These are phyloP conservation scores for Gypsophila paniculata DNA, from an alignment of 179 eudicot species.

Conservation along the genomic window DNA sequence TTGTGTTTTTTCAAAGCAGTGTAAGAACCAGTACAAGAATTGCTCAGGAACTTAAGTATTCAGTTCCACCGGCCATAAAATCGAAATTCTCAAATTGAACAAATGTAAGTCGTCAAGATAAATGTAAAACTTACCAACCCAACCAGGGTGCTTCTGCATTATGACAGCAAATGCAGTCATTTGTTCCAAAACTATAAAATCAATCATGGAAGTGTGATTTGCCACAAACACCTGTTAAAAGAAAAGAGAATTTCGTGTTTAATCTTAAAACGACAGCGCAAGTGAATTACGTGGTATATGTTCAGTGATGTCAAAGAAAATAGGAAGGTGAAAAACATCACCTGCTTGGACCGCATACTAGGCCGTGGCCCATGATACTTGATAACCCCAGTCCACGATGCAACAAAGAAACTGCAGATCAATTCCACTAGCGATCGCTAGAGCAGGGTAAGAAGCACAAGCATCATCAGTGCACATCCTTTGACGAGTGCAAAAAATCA, in stretches of 20 bases:
- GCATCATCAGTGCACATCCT: background rate
- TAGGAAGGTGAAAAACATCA: slow-evolving; percentile 14
- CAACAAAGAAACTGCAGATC: slow-evolving; percentile 97
- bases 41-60: background rate
- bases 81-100: background rate
- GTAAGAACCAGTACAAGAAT: too few species aligned
- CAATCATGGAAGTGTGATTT: slow-evolving; percentile 98
- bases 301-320: background rate
- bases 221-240: slow-evolving; percentile 86
- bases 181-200: slow-evolving; percentile 88
- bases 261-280: background rate
- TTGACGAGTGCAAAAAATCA: too few species aligned
- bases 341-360: slow-evolving; percentile 91
- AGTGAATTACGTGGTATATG: background rate
- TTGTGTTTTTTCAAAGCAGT: background rate
- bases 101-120: background rate
- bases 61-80: background rate
- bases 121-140: slow-evolving; percentile 76
- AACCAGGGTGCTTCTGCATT: slow-evolving; percentile 99
- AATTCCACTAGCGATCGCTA: slow-evolving; percentile 90
- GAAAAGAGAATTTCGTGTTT: background rate
- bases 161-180: slow-evolving; percentile 99
- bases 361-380: slow-evolving; percentile 99
- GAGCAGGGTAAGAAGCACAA: slow-evolving; percentile 8
- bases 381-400: slow-evolving; percentile 99